Base-by-base conservation (phyloP, 352 stramenopile species). In the Pythium pyrilobum region DNA sequence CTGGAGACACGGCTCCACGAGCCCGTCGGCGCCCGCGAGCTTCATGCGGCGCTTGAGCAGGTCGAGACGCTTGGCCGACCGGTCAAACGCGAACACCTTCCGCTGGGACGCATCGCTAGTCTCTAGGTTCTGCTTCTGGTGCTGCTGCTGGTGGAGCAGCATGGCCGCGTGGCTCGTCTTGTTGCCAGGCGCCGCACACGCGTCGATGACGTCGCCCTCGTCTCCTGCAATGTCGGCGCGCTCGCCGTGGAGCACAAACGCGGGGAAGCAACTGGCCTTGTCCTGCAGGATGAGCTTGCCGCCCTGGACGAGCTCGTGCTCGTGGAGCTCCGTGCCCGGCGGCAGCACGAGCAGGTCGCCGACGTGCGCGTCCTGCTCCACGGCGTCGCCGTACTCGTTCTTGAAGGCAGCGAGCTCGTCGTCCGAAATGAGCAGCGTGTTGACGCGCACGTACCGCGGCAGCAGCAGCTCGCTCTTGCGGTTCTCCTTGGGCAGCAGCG, bases 141-240 rank as follows among this genome's bases (percentile, higher is more conserved):
- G 62, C 54, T 80, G 85, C 81, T 87, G 71, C 43, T 79, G 69
- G 20, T 68, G 48, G 10, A 98, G 40, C 20, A 98, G 69, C 54
- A 98, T 92, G 12, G 96, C 96, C 13, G 97, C 71, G 71, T 99
- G 96, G 65, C 88, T 97, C 16, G 97, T 99, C 74, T 99, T 99
- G 75, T 99, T 99, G 15, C 97, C 97, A 9, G 97, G 97, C 15
- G 97, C 96, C 6, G 96, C 95, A 64, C 96, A 99, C 5, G 96
- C 96, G 71, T 99, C 97, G 39, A 98, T 92, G 3, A 97, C 81
- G 58, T 97, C 85, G 15, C 82, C 85, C 32, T 89, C 71, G 37
- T 71, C 67, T 21, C 68, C 63, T 3, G 43, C n/a, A 0, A 52
- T 18, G 49, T 89, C 76, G 1, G 46, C 56, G 49, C 80, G 74